Evolutionary conservation across 139 green algal species (phyloP), one percentile per base, ranked within the genome.

Genomic region (Mychonastes homosphaera): DNA sequence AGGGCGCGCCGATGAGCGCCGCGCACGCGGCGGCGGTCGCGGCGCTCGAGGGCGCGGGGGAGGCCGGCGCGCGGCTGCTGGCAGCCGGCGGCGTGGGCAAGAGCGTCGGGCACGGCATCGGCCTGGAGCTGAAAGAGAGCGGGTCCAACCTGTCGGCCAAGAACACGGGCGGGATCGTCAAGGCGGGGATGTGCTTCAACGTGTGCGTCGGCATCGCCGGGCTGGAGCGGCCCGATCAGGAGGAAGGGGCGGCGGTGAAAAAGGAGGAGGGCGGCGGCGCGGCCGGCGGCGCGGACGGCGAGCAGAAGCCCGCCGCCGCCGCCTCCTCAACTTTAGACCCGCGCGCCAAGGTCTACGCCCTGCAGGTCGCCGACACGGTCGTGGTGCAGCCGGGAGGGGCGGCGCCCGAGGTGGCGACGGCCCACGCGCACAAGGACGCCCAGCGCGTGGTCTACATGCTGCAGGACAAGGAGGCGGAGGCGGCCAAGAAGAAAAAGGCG

Each of bases 71-170:
- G 34, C 62, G 73, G 34, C 4, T 36, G 21, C 53, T 54, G 49
- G 15, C 15, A 53, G 65, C 83, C 8, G 67, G 79, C 15, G 64
- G 76, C 28, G 67, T 99, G 21, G 63, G 70, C 23, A 93, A 91
- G 60, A 94, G 82, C 52, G 63, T 95, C 15, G 93, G 93, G 34
- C 86, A 81, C 33, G 84, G 77, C 63, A 96, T 97, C 62, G 93
- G 93, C 18, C 70, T 95, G 48, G 89, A 96, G 75, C 78, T 96
- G 58, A 46, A 73, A 5, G 85, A 93, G 50, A 63, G 50, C 8
- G 18, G 46, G 34, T 15, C 10, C 21, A 63, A 21, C 34, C 35
- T 75, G 12, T 47, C 46, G 7, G n/a, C 56, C 18, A 74, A 80
- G 64, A 72, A 74, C 28, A 45, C 56, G 3, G 52, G 60, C 44